Percentiles rank a stretch among this genome's conserved stretches.
Conservation (phyloP, 73 alveolate species). For the Tetrahymena borealis region DNA sequence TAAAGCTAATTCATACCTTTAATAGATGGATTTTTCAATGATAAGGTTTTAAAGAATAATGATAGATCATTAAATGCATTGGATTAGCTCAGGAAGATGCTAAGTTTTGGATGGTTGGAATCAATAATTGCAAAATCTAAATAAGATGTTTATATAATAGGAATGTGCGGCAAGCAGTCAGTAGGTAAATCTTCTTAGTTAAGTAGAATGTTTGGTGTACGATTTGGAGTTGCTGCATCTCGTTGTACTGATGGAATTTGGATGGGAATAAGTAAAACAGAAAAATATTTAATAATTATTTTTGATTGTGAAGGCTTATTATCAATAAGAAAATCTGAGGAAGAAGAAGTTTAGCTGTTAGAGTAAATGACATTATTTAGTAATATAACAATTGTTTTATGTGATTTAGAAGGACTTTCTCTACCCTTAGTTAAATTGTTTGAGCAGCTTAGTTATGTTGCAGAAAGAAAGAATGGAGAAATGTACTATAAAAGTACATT, state of each 20-base stretch:
- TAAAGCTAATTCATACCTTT: no score
- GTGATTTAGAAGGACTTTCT: slow-evolving; percentile 14
- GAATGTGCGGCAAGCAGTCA: slow-evolving; percentile 44
- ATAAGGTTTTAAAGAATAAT: no score
- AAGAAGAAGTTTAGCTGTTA: slow-evolving; percentile 59
- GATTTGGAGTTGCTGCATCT: slow-evolving; percentile 61
- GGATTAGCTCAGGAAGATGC: no score
- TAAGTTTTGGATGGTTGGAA: no score
- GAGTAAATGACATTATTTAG: slow-evolving; percentile 36
- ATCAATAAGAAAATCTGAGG: slow-evolving; percentile 48
- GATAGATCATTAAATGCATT: no score
- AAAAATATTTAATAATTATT: slow-evolving; percentile 12
- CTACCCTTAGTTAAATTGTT: not conserved
- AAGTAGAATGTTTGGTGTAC: slow-evolving; percentile 64
- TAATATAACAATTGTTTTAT: slow-evolving; percentile 52
- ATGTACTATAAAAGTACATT: not conserved
- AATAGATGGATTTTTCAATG: no score
- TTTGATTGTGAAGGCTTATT: slow-evolving; percentile 73
- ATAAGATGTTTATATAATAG: no score
- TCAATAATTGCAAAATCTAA: no score
- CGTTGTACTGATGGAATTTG: slow-evolving; percentile 83
- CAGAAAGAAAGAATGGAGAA: not conserved
- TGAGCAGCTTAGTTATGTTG: not conserved
- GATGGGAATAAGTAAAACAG: slow-evolving; percentile 27
- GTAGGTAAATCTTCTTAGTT: slow-evolving; percentile 63